phyloP scores from a whole-genome alignment of 371 early-diverging fungal species.

The Actinomortierella ambigua region DNA sequence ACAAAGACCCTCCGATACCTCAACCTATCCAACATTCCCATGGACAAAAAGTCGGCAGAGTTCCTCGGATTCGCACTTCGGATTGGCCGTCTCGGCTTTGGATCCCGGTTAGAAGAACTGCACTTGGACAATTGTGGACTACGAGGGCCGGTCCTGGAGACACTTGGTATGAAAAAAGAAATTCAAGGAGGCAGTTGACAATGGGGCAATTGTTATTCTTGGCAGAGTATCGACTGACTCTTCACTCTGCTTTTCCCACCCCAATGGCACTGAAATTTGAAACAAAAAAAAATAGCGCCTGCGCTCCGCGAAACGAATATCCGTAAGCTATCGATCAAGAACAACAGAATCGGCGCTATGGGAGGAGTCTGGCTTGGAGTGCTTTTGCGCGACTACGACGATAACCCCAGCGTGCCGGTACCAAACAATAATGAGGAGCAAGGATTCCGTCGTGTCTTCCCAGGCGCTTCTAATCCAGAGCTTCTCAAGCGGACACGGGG shows the following conservation, averaged over 20 bases:
- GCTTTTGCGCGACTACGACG: constrained; percentile 67
- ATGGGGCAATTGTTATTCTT: too few species aligned
- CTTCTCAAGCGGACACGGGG: constrained; percentile 47
- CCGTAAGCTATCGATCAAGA: constrained; percentile 54
- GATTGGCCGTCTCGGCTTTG: constrained; percentile 42
- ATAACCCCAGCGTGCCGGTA: constrained; percentile 26
- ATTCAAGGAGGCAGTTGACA: too few species aligned
- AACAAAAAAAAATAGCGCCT: constrained; percentile 29
- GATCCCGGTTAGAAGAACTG: constrained; percentile 55
- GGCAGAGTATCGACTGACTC: too few species aligned
- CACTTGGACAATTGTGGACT: constrained; percentile 64
- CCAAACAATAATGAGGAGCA: constrained; percentile 46
- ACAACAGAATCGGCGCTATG: constrained; percentile 56
- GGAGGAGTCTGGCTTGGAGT: constrained; percentile 68
- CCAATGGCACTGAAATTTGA: too few species aligned
- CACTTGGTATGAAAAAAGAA: constrained; percentile 49
- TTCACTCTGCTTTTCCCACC: too few species aligned
- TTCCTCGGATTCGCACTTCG: constrained; percentile 60
- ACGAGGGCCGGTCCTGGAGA: constrained; percentile 55
- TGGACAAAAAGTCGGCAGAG: constrained; percentile 61
- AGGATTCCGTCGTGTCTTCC: constrained; percentile 44
- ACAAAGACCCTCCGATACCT: constrained; percentile 49
- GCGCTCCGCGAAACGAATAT: constrained; percentile 59
- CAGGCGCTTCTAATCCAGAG: constrained; percentile 37
- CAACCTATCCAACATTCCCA: constrained; percentile 52